Percentiles rank a stretch among this genome's conserved stretches.
phyloP scores from a whole-genome alignment of 2,329 filamentous ascomycete genomes.

The Epichloe aotearoae region DNA sequence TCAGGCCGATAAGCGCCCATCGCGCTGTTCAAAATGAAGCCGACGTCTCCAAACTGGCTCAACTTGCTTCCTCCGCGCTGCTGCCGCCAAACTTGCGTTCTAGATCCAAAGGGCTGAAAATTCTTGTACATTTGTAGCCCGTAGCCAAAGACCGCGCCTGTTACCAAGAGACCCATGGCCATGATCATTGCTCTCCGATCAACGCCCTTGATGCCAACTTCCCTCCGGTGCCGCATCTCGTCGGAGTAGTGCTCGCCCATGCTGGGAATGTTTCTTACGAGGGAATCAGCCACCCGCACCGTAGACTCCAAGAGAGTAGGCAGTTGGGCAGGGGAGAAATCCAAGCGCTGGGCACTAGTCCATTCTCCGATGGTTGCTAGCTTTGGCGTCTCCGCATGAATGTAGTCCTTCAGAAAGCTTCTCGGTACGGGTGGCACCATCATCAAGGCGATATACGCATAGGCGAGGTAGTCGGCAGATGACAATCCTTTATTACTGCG shows the following conservation, averaged over 20 bases:
- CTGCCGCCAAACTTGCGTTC: conserved; percentile 29
- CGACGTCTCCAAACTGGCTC: conserved; percentile 33
- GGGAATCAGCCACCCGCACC: conserved; percentile 20
- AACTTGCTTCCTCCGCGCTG: conserved; percentile 19
- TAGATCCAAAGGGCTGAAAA: conserved; percentile 32
- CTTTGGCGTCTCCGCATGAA: conserved; percentile 19
- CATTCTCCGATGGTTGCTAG: conserved; percentile 20
- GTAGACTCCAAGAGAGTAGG: conserved; percentile 13
- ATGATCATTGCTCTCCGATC: conserved; percentile 21
- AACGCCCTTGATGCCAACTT: conserved; percentile 18
- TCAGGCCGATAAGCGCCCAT: conserved; percentile 15
- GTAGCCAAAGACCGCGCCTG: conserved; percentile 26
- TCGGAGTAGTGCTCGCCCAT: conserved; percentile 22
- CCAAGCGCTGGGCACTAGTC: conserved; percentile 8
- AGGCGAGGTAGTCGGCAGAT: conserved; percentile 60
- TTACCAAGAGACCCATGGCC: conserved; percentile 20
- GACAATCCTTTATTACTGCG: conserved; percentile 12
- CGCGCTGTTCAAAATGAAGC: conserved; percentile 28
- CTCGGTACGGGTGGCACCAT: conserved; percentile 34
- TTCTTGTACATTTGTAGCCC: conserved; percentile 26
- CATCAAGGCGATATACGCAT: conserved; percentile 70
- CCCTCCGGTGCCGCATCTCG: conserved; percentile 24
- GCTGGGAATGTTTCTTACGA: conserved; percentile 22
- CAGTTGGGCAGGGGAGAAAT: conserved; percentile 7
- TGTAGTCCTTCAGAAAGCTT: conserved; percentile 27